Evolutionary conservation across 2,329 filamentous ascomycete species (phyloP).

Genomic region (Arthrobotrys musiformis): DNA sequence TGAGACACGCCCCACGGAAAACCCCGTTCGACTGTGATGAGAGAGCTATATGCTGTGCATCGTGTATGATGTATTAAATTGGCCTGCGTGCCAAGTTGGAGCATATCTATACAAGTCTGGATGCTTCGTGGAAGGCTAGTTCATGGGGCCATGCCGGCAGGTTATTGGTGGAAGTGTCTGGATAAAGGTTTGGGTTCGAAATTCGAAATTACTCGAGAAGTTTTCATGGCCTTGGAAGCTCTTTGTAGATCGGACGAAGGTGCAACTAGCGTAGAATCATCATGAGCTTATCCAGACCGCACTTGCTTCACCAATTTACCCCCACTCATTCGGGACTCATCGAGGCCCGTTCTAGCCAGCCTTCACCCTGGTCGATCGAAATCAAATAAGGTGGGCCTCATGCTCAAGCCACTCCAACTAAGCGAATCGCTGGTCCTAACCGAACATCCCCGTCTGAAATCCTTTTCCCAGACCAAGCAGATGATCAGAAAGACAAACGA

Average conservation of each 20-base stretch:
- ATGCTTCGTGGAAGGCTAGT: too few relatives aligned
- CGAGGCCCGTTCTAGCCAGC: conserved; percentile 34
- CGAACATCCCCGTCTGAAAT: conserved; percentile 22
- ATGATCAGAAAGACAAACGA: conserved; percentile 15
- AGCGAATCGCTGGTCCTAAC: conserved; percentile 38
- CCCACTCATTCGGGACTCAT: conserved; percentile 15
- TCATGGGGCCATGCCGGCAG: too few relatives aligned
- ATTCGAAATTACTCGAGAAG: background rate
- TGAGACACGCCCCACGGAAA: background rate
- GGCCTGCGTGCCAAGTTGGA: background rate
- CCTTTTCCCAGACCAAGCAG: background rate
- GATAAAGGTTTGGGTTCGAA: background rate
- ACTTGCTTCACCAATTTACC: background rate
- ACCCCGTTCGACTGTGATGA: background rate
- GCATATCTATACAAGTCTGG: background rate
- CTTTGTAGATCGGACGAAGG: background rate
- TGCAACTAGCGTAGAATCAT: background rate
- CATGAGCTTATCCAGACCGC: conserved; percentile 9
- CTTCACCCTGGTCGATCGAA: conserved; percentile 26
- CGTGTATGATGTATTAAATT: background rate
- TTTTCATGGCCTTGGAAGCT: background rate
- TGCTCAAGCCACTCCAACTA: conserved; percentile 21
- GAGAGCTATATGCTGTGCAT: background rate
- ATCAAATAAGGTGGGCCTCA: conserved; percentile 30
- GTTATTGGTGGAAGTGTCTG: background rate